These are phyloP conservation scores for Annulohypoxylon truncatum DNA, from an alignment of 2,329 filamentous ascomycete genomes.

Conservation along the genomic window DNA sequence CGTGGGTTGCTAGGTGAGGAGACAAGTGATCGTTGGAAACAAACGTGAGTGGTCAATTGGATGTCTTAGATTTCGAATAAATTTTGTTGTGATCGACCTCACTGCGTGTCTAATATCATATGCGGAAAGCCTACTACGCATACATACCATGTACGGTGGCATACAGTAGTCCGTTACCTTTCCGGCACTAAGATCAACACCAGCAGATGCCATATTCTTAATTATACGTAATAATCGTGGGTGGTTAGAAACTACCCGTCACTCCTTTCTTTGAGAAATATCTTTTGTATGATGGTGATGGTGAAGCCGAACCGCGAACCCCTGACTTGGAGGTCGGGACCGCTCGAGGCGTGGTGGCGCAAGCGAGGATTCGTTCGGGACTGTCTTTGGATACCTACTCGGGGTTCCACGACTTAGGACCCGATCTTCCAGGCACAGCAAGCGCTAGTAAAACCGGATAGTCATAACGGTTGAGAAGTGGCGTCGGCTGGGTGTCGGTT, in stretches of 20 bases:
- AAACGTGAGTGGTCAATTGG: constrained; percentile 15
- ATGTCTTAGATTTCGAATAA: constrained; percentile 25
- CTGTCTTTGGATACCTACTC: constrained; percentile 7
- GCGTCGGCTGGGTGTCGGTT: neutral
- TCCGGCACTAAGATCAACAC: constrained; percentile 30
- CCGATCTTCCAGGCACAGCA: constrained; percentile 33
- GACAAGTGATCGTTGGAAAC: constrained; percentile 17
- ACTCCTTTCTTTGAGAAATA: neutral
- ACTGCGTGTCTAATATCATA: constrained; percentile 18
- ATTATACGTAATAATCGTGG: constrained; percentile 7
- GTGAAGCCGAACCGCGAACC: neutral
- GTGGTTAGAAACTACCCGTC: neutral
- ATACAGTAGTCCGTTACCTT: constrained; percentile 11
- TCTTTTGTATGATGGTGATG: neutral
- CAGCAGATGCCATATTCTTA: constrained; percentile 22
- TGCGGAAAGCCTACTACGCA: constrained; percentile 26
- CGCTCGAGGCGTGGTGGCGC: constrained; percentile 9
- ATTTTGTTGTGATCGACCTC: constrained; percentile 33
- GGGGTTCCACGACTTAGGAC: constrained; percentile 34
- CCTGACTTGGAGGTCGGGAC: constrained; percentile 2
- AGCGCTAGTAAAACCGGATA: constrained; percentile 26
- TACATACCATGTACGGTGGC: too few species aligned
- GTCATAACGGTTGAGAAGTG: constrained; percentile 23
- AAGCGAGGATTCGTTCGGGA: constrained; percentile 2
- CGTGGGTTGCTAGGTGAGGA: neutral